Base-by-base conservation (phyloP, 306 rosid genomes). In the Cicer arietinum region DNA sequence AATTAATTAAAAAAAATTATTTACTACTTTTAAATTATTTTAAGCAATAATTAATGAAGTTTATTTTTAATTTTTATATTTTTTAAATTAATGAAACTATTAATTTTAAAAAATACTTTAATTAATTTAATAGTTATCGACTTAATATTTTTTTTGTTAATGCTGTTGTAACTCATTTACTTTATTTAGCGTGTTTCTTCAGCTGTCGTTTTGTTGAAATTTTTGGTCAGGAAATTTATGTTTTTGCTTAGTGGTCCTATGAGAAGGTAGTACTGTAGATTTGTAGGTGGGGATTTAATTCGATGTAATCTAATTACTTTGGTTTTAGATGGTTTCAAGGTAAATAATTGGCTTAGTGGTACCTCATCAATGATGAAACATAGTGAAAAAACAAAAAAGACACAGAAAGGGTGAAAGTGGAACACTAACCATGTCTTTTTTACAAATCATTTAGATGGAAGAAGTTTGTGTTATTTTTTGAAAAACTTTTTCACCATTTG, bases 201-300 rank as follows among this genome's bases (percentile, higher is more conserved):
- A 6, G 13, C n/a, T 20, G 39, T 56, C 30, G 39, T 10, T 56
- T 56, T 56, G 62, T 56, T 18, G 62, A 56, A 56, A 20, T 8
- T 20, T 20, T 56, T 20, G 11, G 62, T 10, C 12, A 56, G 9
- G 62, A 56, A 10, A 56, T 56, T 20, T 18, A 20, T 20, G 13
- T 20, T 9, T 56, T 9, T 56, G n/a, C 62, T 20, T 56, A 6
- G 62, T 56, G 62, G 62, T 56, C 62, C 62, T 18, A 56, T 20
- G 39, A 20, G 62, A 20, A 20, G n/a, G 39, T 20, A 20, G 39
- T 56, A 56, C 5, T 4, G 37, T 54, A 54, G 61, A 54, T 54
- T 18, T 20, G 37, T 20, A 56, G 62, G 62, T 56, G 7, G 22
- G 22, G 39, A 56, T 56, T 56, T 56, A 18, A 20, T 56, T 56